Percentiles rank a stretch among this genome's conserved stretches.
Conservation (phyloP, 2,329 filamentous ascomycete genomes). For the Botrytis elliptica region DNA sequence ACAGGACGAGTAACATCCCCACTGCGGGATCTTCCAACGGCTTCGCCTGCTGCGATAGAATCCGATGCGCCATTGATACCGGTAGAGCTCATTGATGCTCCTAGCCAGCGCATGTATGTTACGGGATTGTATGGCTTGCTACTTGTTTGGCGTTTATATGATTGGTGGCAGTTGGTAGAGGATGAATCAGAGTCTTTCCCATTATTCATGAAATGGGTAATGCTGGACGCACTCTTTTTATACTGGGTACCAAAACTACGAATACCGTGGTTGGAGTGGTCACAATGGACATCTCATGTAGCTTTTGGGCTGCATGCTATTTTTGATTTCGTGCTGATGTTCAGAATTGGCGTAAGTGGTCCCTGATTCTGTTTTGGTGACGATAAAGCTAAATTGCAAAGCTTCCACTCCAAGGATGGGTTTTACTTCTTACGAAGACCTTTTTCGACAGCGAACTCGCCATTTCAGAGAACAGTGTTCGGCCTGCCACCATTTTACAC, state of each 20-base stretch:
- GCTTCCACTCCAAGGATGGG: conserved; percentile 72
- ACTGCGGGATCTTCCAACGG: conserved; percentile 34
- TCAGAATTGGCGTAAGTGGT: conserved; percentile 70
- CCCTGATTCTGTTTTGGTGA: background rate
- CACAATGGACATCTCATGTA: conserved; percentile 59
- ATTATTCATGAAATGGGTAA: conserved; percentile 91
- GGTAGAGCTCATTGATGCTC: conserved; percentile 78
- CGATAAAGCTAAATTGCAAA: conserved; percentile 39
- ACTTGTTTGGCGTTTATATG: conserved; percentile 80
- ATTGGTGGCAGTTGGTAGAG: conserved; percentile 75
- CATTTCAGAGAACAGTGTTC: conserved; percentile 90
- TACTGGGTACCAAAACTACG: conserved; percentile 83
- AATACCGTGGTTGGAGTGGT: conserved; percentile 96
- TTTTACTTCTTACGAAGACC: conserved; percentile 71
- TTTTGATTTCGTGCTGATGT: conserved; percentile 86
- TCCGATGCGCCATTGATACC: conserved; percentile 68
- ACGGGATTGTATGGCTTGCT: conserved; percentile 74
- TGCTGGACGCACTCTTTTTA: conserved; percentile 81
- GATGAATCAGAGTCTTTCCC: conserved; percentile 85
- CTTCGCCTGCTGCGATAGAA: conserved; percentile 23
- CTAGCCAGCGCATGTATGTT: conserved; percentile 85
- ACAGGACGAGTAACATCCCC: conserved; percentile 31
- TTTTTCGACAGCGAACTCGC: conserved; percentile 91
- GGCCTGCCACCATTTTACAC: conserved; percentile 81
- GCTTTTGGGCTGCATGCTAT: conserved; percentile 71